These are phyloP conservation scores for Nannochloropsis gaditana DNA, from an alignment of 108 stramenopile species.

Conservation along the genomic window DNA sequence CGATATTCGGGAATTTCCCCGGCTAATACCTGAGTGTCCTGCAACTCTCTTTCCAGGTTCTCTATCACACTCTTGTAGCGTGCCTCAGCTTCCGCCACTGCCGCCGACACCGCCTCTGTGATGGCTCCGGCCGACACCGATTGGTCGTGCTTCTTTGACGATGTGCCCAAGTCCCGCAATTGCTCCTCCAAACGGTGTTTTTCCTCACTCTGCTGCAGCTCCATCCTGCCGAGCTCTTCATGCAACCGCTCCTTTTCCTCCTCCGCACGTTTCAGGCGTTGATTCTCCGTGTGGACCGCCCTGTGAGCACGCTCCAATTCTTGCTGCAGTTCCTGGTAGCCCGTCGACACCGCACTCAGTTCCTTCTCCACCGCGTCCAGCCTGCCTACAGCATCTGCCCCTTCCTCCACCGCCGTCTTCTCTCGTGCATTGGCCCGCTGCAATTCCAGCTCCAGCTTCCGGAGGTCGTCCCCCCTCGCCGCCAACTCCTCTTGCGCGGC, in stretches of 20 bases:
- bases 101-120: background rate
- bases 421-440: background rate
- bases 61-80: background rate
- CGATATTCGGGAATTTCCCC: background rate
- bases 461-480: background rate
- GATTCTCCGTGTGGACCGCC: background rate
- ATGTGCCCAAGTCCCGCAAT: background rate
- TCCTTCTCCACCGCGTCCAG: background rate
- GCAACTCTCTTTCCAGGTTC: background rate
- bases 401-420: background rate
- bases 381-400: background rate
- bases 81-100: background rate
- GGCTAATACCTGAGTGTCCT: background rate
- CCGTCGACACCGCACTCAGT: slow-evolving; percentile 19
- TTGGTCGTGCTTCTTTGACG: background rate
- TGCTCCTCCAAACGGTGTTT: background rate
- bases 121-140: background rate
- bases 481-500: background rate
- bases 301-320: slow-evolving; percentile 7
- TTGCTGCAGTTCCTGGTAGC: slow-evolving; percentile 20
- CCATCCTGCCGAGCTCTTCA: background rate
- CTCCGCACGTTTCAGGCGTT: background rate
- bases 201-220: background rate
- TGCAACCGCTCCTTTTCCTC: slow-evolving; percentile 19
- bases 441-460: background rate